These are phyloP conservation scores for Podospora pseudocomata DNA, from an alignment of 495 filamentous ascomycete genomes.

Conservation along the genomic window DNA sequence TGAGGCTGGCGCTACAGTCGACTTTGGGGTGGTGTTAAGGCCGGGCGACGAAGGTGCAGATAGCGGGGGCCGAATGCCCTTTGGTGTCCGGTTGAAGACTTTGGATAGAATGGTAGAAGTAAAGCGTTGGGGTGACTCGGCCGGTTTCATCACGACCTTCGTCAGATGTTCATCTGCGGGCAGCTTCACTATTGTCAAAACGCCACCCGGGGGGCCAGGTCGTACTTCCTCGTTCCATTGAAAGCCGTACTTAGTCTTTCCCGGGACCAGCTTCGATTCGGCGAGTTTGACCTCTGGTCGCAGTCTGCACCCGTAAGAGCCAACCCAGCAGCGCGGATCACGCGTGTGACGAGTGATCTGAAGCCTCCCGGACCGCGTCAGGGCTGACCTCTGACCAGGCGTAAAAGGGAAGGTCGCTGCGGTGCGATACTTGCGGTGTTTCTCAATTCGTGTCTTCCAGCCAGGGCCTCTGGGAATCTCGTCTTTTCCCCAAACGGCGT, in stretches of 20 bases:
- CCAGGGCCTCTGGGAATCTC: not conserved
- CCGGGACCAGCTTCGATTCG: not conserved
- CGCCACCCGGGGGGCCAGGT: not conserved
- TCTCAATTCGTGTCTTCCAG: not conserved
- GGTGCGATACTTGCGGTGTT: constrained; percentile 19
- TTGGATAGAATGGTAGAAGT: not conserved
- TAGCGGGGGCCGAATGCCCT: not conserved
- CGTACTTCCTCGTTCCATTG: not conserved
- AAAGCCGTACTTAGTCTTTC: not conserved
- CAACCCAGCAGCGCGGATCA: constrained; percentile 18
- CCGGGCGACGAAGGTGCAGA: not conserved
- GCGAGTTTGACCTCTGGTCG: constrained; percentile 10
- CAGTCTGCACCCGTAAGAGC: constrained; percentile 17
- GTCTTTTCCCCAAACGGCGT: constrained; percentile 20
- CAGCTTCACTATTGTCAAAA: not conserved
- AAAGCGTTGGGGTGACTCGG: not conserved
- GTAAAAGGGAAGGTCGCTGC: constrained; percentile 24
- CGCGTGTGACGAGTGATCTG: constrained; percentile 14
- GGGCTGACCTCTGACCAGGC: constrained; percentile 21
- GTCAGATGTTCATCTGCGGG: not conserved
- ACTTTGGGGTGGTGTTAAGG: not conserved
- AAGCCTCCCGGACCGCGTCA: constrained; percentile 16
- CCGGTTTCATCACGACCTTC: not conserved
- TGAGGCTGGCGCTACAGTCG: not conserved
- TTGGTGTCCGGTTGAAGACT: not conserved